Percentiles rank a stretch among this genome's conserved stretches.
phyloP scores from a whole-genome alignment of 331 rosid species.

The Rosa hybrid region DNA sequence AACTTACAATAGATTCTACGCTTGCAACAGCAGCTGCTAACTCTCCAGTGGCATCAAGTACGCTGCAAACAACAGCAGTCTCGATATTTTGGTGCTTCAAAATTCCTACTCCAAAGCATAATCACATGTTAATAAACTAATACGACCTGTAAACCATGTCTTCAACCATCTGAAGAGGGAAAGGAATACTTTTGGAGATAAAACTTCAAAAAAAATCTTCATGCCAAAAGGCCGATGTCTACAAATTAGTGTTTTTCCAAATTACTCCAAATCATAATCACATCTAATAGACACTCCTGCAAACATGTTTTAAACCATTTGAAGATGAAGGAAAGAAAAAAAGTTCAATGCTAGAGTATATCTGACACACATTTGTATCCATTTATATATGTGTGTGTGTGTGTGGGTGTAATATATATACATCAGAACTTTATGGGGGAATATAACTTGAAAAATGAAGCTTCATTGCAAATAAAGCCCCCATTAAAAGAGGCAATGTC shows the following conservation, averaged over 20 bases:
- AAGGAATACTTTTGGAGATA: neutral
- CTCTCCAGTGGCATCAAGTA: conserved; percentile 78
- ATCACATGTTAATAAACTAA: neutral
- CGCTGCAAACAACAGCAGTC: conserved; percentile 77
- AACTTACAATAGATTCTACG: conserved; percentile 82
- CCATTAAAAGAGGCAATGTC: neutral
- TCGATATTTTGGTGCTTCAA: conserved; percentile 58
- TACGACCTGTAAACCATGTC: no score
- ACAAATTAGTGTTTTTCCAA: neutral
- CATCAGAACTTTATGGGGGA: neutral
- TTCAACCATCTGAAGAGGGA: neutral
- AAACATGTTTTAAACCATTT: neutral
- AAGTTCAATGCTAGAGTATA: neutral
- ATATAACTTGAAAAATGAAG: neutral
- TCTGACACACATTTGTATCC: neutral
- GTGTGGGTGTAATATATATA: neutral
- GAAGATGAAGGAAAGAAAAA: neutral
- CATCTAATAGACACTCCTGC: neutral
- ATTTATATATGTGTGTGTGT: no score
- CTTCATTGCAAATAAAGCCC: neutral
- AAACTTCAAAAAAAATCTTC: neutral
- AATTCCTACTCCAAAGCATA: conserved; percentile 60
- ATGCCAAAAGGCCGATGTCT: neutral
- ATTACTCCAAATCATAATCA: neutral
- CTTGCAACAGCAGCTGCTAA: conserved; percentile 80